Evolutionary conservation across 2,329 filamentous ascomycete genomes (phyloP), one percentile per base, ranked within the genome.

Genomic region (Penicillium corylophilum): DNA sequence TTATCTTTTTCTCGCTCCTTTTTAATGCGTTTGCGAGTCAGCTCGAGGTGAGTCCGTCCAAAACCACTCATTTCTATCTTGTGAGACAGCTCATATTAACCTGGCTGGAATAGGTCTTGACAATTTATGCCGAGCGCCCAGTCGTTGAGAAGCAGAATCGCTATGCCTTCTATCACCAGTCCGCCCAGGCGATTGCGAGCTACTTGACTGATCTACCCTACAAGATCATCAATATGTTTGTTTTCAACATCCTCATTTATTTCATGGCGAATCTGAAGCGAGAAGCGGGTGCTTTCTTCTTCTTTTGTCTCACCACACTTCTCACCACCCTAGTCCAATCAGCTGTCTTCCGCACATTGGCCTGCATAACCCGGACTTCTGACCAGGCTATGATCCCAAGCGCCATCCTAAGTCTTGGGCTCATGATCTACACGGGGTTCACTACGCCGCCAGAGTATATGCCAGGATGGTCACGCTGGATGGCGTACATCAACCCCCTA

Each of bases 71-170:
- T n/a, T n/a, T n/a, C n/a, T n/a, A n/a, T n/a, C n/a, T n/a, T n/a
- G n/a, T n/a, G n/a, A n/a, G n/a, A n/a, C n/a, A n/a, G n/a, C n/a
- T n/a, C n/a, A n/a, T n/a, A n/a, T n/a, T n/a, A n/a, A n/a, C n/a
- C n/a, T n/a, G n/a, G n/a, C n/a, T n/a, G n/a, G n/a, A n/a, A n/a
- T 29, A 29, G 71, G 93, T 95, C 67, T 72, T 94, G 35, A 90
- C 88, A 0, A 81, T 95, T 3, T 96, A 93, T 71, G 82, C 89
- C 9, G 91, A 96, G 80, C 86, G 92, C 22, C 88, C 89, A 1
- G 95, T 96, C 61, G 89, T 96, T 54, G 90, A 96, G 68, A 96
- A 96, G 68, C 92, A 96, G 63, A 76, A 80, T 54, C 84, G 87
- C 53, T 96, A 95, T 67, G 90, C 90, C 9, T 78, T 96, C 5